Evolutionary conservation across 2,329 filamentous ascomycete genomes (phyloP), one percentile per base, ranked within the genome.

Genomic region (Hypoxylon sp.): DNA sequence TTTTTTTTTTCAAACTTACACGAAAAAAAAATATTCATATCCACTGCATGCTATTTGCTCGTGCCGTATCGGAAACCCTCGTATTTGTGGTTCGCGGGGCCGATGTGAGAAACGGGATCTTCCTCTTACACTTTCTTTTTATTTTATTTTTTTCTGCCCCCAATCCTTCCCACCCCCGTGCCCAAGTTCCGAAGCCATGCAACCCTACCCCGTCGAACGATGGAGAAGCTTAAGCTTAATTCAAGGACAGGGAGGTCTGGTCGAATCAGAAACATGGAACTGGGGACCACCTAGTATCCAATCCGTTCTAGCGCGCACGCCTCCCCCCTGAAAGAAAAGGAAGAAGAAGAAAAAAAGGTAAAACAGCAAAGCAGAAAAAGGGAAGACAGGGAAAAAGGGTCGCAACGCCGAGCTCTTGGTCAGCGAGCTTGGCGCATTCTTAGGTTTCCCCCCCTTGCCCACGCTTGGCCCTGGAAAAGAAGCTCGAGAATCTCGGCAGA

Each of bases 211-310:
- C 21, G 26, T 54, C 42, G 45, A 57, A 53, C 42, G 56, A 57
- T 59, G 49, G 46, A 55, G 57, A 54, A 62, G 55, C 60, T 62
- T 62, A 62, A 62, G 59, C 57, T 62, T 62, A 62, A 62, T 62
- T 62, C 57, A 57, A 59, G 51, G 55, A 57, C 50, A 59, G 42
- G 50, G 54, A n/a, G 36, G 34, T 45, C 12, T 55, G 26, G 42
- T 49, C 60, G 47, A 62, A 62, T 62, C 57, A 62, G 53, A 62
- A 46, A 41, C 50, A 41, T 43, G 15, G 32, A 25, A 34, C 42
- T 32, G 20, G 27, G 49, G 38, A 53, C 52, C 57, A 55, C 48
- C 36, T 30, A 23, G n/a, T 36, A 36, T 51, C 50, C 26, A 45
- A 48, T 53, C 48, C 34, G 49, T 46, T 40, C 36, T 58, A 52